Evolutionary conservation across 495 filamentous ascomycete species (phyloP).

Genomic region (Aspergillus campestris): DNA sequence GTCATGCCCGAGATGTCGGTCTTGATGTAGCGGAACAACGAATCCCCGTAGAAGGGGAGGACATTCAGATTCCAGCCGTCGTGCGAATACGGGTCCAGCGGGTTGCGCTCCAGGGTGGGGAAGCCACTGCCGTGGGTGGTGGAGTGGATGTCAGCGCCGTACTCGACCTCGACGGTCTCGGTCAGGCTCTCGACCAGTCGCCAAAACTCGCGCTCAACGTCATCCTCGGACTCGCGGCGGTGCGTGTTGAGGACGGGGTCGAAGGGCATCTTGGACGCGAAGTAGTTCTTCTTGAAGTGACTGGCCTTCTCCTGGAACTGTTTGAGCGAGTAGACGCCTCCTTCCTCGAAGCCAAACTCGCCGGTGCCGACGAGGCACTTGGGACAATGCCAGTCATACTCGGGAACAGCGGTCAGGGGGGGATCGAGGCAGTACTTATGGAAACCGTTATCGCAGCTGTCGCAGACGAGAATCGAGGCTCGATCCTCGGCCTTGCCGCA

Average conservation of each 20-base stretch:
- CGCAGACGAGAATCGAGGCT: slow-evolving; percentile 68
- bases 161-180: slow-evolving; percentile 95
- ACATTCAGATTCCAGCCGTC: slow-evolving; percentile 97
- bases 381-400: slow-evolving; percentile 94
- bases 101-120: slow-evolving; percentile 88
- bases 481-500: slow-evolving; percentile 79
- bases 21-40: slow-evolving; percentile 94
- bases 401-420: slow-evolving; percentile 65
- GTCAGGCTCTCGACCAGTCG: slow-evolving; percentile 83
- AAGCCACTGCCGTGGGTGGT: slow-evolving; percentile 98
- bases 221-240: slow-evolving; percentile 80
- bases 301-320: slow-evolving; percentile 96
- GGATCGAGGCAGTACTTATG: slow-evolving; percentile 87
- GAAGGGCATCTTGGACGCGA: slow-evolving; percentile 82
- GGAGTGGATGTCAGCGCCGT: slow-evolving; percentile 96
- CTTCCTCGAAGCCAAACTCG: slow-evolving; percentile 96
- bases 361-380: slow-evolving; percentile 93
- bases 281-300: slow-evolving; percentile 90
- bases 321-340: slow-evolving; percentile 87
- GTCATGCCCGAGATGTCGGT: slow-evolving; percentile 99
- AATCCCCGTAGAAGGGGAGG: slow-evolving; percentile 82
- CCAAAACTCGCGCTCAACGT: slow-evolving; percentile 98
- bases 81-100: slow-evolving; percentile 71
- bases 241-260: slow-evolving; percentile 76
- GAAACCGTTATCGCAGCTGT: slow-evolving; percentile 85